Evolutionary conservation across 169 alveolate genomes (phyloP).

Genomic region (Prorocentrum cordatum): DNA sequence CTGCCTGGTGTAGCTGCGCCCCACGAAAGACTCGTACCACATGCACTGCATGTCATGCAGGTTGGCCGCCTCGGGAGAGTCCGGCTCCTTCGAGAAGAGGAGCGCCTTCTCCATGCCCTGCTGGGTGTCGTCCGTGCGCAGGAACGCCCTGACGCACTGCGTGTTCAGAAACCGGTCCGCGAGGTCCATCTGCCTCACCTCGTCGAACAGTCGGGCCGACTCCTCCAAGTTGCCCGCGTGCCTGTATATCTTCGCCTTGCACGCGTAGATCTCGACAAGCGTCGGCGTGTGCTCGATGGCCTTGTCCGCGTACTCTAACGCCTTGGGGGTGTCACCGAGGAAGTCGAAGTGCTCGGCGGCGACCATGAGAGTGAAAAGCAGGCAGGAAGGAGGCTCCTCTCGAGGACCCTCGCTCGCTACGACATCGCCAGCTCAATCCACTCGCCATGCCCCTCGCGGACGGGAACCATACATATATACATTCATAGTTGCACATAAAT

Average conservation of each 20-base stretch:
- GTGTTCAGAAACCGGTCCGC: conserved; percentile 66
- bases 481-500: no score
- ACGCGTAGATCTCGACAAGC: conserved; percentile 51
- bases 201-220: conserved; percentile 44
- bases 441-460: no score
- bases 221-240: conserved; percentile 40
- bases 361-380: background rate
- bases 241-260: conserved; percentile 48
- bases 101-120: conserved; percentile 68
- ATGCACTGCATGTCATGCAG: conserved; percentile 72
- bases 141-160: conserved; percentile 52
- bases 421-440: background rate
- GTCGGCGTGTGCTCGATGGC: conserved; percentile 66
- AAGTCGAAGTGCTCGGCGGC: conserved; percentile 50
- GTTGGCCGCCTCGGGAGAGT: conserved; percentile 59
- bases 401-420: background rate
- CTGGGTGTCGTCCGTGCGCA: conserved; percentile 53
- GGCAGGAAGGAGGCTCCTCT: background rate
- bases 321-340: conserved; percentile 56
- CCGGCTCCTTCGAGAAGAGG: conserved; percentile 60
- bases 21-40: conserved; percentile 68
- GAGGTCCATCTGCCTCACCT: conserved; percentile 47
- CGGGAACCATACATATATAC: no score
- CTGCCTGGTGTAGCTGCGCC: conserved; percentile 49
- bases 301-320: conserved; percentile 29